Evolutionary conservation across 768 basidiomycete genomes (phyloP).

Genomic region (Suillus decipiens): DNA sequence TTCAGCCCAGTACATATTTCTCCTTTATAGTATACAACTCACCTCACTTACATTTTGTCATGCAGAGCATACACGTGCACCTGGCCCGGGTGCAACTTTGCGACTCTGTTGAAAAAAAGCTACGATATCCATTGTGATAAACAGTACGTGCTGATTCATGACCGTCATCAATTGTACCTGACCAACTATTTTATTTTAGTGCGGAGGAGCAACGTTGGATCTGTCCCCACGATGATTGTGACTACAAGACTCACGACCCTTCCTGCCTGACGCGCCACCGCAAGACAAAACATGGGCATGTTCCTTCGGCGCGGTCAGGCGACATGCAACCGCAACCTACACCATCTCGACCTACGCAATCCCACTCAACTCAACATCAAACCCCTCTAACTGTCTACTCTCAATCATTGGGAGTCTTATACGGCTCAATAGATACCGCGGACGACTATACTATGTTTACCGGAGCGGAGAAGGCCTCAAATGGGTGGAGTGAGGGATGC

Average conservation of each 20-base stretch:
- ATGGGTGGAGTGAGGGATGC: neutral
- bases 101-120: conserved; percentile 21
- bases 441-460: neutral
- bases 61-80: conserved; percentile 21
- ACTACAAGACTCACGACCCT: too few species aligned
- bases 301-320: too few species aligned
- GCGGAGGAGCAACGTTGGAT: neutral
- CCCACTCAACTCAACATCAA: too few species aligned
- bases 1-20: too few species aligned
- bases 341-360: too few species aligned
- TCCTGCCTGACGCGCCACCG: too few species aligned
- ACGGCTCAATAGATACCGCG: neutral
- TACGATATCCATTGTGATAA: conserved; percentile 19
- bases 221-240: too few species aligned
- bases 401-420: neutral
- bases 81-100: conserved; percentile 15
- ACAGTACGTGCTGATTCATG: conserved; percentile 17
- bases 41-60: neutral
- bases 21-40: too few species aligned
- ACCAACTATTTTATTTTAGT: conserved; percentile 11
- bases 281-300: too few species aligned
- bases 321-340: too few species aligned
- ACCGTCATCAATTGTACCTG: neutral
- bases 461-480: neutral
- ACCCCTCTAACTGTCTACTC: too few species aligned